Evolutionary conservation across 352 stramenopile species (phyloP).

Genomic region (Globisporangium paroecandrum): DNA sequence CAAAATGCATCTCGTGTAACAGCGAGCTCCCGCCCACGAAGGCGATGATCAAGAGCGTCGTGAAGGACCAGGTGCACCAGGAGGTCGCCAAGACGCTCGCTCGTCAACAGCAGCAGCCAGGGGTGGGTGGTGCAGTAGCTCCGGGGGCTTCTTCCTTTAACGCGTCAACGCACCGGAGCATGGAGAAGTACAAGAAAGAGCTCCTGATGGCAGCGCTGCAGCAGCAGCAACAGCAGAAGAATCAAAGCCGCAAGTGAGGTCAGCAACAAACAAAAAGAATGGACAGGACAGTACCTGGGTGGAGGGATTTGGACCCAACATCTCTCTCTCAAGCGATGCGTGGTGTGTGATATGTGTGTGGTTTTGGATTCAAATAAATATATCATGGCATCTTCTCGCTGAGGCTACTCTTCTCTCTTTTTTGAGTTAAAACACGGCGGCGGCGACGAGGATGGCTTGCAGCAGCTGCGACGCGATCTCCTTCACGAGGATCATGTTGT

Average conservation of each 20-base stretch:
- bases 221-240: slow-evolving; percentile 48
- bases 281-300: not conserved
- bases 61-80: slow-evolving; percentile 59
- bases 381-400: not conserved
- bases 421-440: slow-evolving; percentile 43
- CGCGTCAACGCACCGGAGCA: slow-evolving; percentile 51
- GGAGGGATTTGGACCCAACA: no score
- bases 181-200: slow-evolving; percentile 73
- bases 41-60: slow-evolving; percentile 51
- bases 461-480: slow-evolving; percentile 87
- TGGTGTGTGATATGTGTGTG: not conserved
- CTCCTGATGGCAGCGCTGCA: slow-evolving; percentile 46
- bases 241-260: slow-evolving; percentile 18
- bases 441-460: slow-evolving; percentile 75
- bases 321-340: not conserved
- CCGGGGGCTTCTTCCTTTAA: slow-evolving; percentile 34
- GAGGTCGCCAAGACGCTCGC: slow-evolving; percentile 52
- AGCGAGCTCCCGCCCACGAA: slow-evolving; percentile 57
- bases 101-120: slow-evolving; percentile 18
- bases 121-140: not conserved
- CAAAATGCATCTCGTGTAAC: slow-evolving; percentile 74
- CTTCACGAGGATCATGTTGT: slow-evolving; percentile 88
- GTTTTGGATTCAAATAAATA: slow-evolving; percentile 15
- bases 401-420: not conserved
- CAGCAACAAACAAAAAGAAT: not conserved